Evolutionary conservation across 805 yeast genomes (phyloP).

Genomic region (Saturnispora saitoi): DNA sequence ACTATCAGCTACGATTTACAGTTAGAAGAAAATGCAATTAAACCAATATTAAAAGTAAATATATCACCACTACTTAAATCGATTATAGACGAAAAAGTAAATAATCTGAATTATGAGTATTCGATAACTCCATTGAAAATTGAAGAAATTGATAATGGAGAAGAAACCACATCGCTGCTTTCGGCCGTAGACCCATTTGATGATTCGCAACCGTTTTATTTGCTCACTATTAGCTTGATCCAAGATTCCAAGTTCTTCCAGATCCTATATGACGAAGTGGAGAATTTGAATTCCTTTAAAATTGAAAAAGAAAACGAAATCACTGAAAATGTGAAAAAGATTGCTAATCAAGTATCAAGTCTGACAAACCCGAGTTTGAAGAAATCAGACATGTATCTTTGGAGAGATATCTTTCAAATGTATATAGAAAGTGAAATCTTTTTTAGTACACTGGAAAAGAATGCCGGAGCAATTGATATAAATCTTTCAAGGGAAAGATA

Average conservation of each 20-base stretch:
- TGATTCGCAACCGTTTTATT: slow-evolving; percentile 16
- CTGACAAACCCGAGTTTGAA: slow-evolving; percentile 35
- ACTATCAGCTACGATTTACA: slow-evolving; percentile 19
- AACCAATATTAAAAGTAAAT: slow-evolving; percentile 22
- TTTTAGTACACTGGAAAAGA: slow-evolving; percentile 35
- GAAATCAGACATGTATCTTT: slow-evolving; percentile 49
- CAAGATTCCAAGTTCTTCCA: slow-evolving; percentile 55
- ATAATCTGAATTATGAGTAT: slow-evolving; percentile 15
- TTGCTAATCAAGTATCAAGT: slow-evolving; percentile 33
- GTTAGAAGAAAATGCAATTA: slow-evolving; percentile 13
- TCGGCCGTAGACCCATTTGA: slow-evolving; percentile 22
- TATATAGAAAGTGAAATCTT: slow-evolving; percentile 63
- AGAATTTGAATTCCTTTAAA: slow-evolving; percentile 38
- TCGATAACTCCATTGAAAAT: slow-evolving; percentile 9
- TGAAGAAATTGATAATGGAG: background rate
- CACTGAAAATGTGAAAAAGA: slow-evolving; percentile 32
- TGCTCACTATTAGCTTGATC: slow-evolving; percentile 32
- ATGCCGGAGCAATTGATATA: slow-evolving; percentile 35
- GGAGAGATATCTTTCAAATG: slow-evolving; percentile 61
- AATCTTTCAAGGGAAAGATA: slow-evolving; percentile 40
- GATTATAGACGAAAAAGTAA: slow-evolving; percentile 15
- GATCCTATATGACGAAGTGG: slow-evolving; percentile 47
- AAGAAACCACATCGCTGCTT: slow-evolving; percentile 8
- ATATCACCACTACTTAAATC: slow-evolving; percentile 17
- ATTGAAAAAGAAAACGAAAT: slow-evolving; percentile 36